A percentile compares a stretch with the other conserved stretches of the same genome.
Conservation (phyloP, 306 rosid genomes). For the Dalbergia cultrata region DNA sequence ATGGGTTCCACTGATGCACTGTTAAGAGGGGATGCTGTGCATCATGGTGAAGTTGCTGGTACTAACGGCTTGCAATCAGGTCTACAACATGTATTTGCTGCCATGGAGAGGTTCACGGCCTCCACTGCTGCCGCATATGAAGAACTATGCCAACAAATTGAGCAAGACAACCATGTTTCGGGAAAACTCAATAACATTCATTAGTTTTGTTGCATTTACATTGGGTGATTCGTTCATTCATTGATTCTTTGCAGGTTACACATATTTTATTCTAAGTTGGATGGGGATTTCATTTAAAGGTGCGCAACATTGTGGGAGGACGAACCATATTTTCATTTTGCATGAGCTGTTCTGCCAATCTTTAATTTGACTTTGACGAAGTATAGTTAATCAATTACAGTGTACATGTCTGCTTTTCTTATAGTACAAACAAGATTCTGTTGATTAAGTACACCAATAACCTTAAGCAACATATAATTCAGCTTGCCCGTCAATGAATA, state of each 20-base stretch:
- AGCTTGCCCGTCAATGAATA: slow-evolving; percentile 94
- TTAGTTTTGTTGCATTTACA: neutral
- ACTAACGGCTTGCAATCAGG: slow-evolving; percentile 43
- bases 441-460: slow-evolving; percentile 34
- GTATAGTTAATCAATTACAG: slow-evolving; percentile 62
- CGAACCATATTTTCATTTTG: slow-evolving; percentile 19
- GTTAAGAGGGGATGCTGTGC: slow-evolving; percentile 28
- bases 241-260: neutral
- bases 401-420: slow-evolving; percentile 57
- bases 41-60: slow-evolving; percentile 30
- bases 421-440: slow-evolving; percentile 57
- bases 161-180: slow-evolving; percentile 20
- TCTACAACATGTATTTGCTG: slow-evolving; percentile 58
- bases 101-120: slow-evolving; percentile 61
- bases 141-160: slow-evolving; percentile 55
- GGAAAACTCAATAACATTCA: slow-evolving; percentile 14
- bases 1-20: slow-evolving; percentile 20
- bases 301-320: slow-evolving; percentile 11
- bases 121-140: slow-evolving; percentile 56
- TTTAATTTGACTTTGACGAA: slow-evolving; percentile 45
- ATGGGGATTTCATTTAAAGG: slow-evolving; percentile 34
- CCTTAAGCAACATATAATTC: slow-evolving; percentile 71
- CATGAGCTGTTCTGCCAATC: slow-evolving; percentile 41
- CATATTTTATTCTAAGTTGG: slow-evolving; percentile 7
- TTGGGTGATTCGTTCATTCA: neutral